phyloP scores from a whole-genome alignment of 2,329 filamentous ascomycete genomes.

The Colletotrichum kahawae region DNA sequence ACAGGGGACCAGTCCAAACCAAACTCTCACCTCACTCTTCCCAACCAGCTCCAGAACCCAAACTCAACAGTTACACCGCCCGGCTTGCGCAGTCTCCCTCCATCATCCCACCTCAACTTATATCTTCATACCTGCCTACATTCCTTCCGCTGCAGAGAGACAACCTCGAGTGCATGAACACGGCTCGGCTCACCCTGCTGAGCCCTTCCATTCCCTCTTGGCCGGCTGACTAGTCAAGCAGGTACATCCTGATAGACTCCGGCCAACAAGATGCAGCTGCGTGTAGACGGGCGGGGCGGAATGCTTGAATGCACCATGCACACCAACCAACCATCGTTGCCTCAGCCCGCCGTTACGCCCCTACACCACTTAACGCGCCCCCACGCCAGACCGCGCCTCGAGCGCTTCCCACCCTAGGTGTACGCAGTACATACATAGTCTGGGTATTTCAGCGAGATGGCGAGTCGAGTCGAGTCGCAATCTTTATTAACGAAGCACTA shows the following conservation, averaged over 20 bases:
- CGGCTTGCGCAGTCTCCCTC: neutral
- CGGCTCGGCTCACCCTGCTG: neutral
- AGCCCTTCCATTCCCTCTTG: neutral
- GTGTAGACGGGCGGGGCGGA: conserved; percentile 5
- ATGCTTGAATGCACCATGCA: conserved; percentile 10
- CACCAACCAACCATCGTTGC: neutral
- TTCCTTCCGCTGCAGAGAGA: neutral
- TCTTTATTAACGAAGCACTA: neutral
- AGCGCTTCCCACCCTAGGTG: neutral
- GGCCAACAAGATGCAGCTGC: neutral
- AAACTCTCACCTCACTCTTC: neutral
- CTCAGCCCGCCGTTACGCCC: neutral
- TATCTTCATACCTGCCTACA: neutral
- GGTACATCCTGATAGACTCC: conserved; percentile 1
- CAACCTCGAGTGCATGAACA: neutral
- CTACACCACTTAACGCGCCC: neutral
- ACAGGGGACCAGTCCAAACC: neutral
- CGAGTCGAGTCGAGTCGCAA: neutral
- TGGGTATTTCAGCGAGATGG: neutral
- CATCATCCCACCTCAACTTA: neutral
- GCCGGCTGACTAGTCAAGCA: neutral
- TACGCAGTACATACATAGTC: neutral
- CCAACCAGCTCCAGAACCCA: conserved; percentile 6
- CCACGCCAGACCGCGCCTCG: conserved; percentile 4
- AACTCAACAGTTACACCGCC: conserved; percentile 18